Percentiles rank a stretch among this genome's conserved stretches.
Evolutionary conservation across 2,329 filamentous ascomycete genomes (phyloP).

Genomic region (Blumeria graminis): DNA sequence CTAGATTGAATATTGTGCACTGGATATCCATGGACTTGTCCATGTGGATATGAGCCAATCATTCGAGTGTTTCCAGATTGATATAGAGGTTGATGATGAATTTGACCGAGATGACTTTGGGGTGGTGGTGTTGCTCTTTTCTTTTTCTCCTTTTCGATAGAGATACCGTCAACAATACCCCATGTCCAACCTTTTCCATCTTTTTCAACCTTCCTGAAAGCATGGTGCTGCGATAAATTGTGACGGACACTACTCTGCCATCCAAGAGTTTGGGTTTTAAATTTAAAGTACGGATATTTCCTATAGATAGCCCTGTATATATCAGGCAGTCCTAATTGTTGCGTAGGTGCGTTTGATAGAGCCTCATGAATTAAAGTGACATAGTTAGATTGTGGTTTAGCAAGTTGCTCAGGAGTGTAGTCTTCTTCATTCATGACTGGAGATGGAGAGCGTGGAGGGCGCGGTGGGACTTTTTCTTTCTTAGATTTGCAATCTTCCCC

Average conservation of each 20-base stretch:
- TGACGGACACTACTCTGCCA: conserved; percentile 40
- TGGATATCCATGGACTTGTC: background rate
- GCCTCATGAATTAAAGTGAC: conserved; percentile 32
- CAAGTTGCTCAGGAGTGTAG: conserved; percentile 49
- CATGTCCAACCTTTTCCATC: conserved; percentile 32
- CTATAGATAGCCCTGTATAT: conserved; percentile 34
- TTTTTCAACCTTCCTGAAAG: conserved; percentile 28
- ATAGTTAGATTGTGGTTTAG: conserved; percentile 36
- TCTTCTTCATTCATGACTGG: conserved; percentile 27
- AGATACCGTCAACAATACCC: conserved; percentile 26
- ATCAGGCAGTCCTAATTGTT: conserved; percentile 30
- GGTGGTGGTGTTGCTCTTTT: conserved; percentile 17
- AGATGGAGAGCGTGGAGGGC: conserved; percentile 22
- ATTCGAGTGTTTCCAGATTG: conserved; percentile 5
- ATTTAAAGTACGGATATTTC: conserved; percentile 32
- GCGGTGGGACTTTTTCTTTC: conserved; percentile 24
- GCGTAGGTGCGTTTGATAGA: conserved; percentile 23
- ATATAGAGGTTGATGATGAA: conserved; percentile 11
- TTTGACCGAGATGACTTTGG: conserved; percentile 12
- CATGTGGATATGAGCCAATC: conserved; percentile 6
- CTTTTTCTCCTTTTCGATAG: conserved; percentile 32
- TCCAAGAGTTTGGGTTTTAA: conserved; percentile 26
- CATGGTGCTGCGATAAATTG: conserved; percentile 30
- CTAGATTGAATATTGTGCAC: conserved; percentile 1
- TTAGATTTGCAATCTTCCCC: conserved; percentile 29